Evolutionary conservation across 2,329 filamentous ascomycete genomes (phyloP), one percentile per base, ranked within the genome.

Genomic region (Ceratocystiopsis brevicomis): DNA sequence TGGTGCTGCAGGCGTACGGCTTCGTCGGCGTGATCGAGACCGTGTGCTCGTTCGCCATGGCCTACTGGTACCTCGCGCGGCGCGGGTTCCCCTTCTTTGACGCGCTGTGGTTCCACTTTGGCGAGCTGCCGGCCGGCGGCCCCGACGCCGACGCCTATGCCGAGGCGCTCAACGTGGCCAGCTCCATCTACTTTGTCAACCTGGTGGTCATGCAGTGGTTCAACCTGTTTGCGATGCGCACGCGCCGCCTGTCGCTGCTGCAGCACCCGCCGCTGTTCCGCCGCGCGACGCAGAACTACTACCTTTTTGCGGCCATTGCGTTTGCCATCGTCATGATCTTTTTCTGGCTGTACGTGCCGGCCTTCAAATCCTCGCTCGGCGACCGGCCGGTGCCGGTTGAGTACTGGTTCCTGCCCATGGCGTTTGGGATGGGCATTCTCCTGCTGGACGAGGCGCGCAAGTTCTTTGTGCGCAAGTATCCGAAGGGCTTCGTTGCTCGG

Each of bases 201-300:
- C 62, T 88, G 18, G 81, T 88, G 2, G 76, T 87, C 40, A 84
- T 87, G 67, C 78, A 83, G 65, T 78, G 76, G 66, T 85, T 85
- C 64, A 83, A 80, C 54, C 64, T 86, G 4, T 69, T 86, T 53
- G 74, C 76, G 1, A 67, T 81, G 6, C 68, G 80, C 15, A 87
- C 74, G 1, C 65, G 76, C 1, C 66, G 72, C 1, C 64, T 79
- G 18, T 72, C 71, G 44, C 71, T 87, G 49, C 76, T 87, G 56
- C 76, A 83, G 54, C 80, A 86, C 51, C 74, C 77, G 3, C 80
- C 81, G 0, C 48, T 71, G 9, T 76, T 79, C 57, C 79, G 79
- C 55, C 70, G 66, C 51, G 55, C 60, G 12, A 81, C 77, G 0
- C 67, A 73, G 53, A 87, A 87, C 54, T 60, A 71, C 52, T 75